Evolutionary conservation across 2,329 filamentous ascomycete genomes (phyloP), one percentile per base, ranked within the genome.

Genomic region (Verticillium tricorpus): DNA sequence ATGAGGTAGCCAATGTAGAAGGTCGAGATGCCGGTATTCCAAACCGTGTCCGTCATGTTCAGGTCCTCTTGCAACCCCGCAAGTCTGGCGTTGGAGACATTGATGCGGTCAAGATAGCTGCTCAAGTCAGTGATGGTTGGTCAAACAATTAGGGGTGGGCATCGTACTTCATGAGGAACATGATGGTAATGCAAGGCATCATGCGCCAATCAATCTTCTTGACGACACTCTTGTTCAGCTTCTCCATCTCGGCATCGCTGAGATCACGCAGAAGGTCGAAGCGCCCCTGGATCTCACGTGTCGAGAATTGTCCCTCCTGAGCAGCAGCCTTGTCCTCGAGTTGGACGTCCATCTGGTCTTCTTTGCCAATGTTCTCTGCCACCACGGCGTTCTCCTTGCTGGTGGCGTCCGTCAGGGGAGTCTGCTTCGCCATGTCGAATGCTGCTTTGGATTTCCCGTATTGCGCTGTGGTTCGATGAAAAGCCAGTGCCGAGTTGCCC

Each of bases 101-200:
- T 83, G 50, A 79, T 80, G 57, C 79, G 73, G 65, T 82, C 79
- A 59, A 82, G 74, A 66, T 82, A 82, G 66, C 78, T 81, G 35
- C 76, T 2, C 0, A 34, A 31, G 54, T 45, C 19, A 45, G 28
- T 63, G 25, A 59, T 55, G 14, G 17, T 45, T 9, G n/a, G n/a
- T 9, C 22, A 19, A 1, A 45, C 8, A 6, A 45, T 17, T 17
- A 17, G 5, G 17, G 62, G 61, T 8, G 35, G 12, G 2, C 4
- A 39, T 12, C 7, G 65, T 54, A 65, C 69, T 64, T 68, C 69
- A 71, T 70, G 32, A 72, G 63, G 17, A 70, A 69, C 69, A 72
- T 72, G 34, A 68, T 32, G 2, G 70, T 70, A 34, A 70, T 68
- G 11, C 62, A 65, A 2, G 69, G 69, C 67, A 72, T 71, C 61